Conservation (phyloP, 768 basidiomycete genomes). For the Hericium coralloides region DNA sequence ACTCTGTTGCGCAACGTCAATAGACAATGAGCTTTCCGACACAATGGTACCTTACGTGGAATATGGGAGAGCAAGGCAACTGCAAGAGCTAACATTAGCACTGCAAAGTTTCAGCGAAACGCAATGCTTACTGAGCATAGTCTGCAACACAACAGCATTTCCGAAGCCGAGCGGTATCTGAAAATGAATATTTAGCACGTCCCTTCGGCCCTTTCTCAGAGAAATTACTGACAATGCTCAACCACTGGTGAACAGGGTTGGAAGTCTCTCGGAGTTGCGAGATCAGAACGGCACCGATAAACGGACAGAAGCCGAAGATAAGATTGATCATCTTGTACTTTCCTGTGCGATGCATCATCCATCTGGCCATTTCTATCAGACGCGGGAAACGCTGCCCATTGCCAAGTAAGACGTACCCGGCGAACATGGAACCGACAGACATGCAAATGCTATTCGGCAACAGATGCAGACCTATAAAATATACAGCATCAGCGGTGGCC, state of each 20-base stretch:
- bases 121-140: constrained; percentile 46
- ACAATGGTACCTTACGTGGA: constrained; percentile 32
- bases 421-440: constrained; percentile 57
- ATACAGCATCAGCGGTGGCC: background rate
- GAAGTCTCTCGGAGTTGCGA: constrained; percentile 42
- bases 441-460: constrained; percentile 54
- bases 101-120: background rate
- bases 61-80: constrained; percentile 60
- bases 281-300: constrained; percentile 43
- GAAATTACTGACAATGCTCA: constrained; percentile 43
- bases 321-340: constrained; percentile 52
- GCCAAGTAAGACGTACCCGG: constrained; percentile 32
- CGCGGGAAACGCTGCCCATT: too few species aligned
- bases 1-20: constrained; percentile 27
- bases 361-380: constrained; percentile 19
- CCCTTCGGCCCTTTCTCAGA: background rate
- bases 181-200: background rate
- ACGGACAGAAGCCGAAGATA: constrained; percentile 55
- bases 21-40: too few species aligned
- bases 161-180: constrained; percentile 69
- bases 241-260: constrained; percentile 40
- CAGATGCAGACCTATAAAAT: constrained; percentile 45
- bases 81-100: constrained; percentile 13
- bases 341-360: constrained; percentile 57
- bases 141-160: constrained; percentile 62